phyloP scores from a whole-genome alignment of 192 early-diverging fungal species.

The Coemansia javaensis region DNA sequence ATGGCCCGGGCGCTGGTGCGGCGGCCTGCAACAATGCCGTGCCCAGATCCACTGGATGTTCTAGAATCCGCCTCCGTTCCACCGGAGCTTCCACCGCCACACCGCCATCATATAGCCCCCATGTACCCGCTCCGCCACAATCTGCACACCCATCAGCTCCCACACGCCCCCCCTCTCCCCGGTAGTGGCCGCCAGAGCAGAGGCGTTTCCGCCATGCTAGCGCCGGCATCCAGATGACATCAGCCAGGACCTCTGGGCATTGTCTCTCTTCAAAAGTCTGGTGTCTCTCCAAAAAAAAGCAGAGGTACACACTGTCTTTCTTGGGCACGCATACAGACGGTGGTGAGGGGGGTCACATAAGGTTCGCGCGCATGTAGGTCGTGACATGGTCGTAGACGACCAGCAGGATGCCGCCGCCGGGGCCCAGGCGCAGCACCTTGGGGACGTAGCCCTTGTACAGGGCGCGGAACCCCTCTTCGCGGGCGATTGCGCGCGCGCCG shows the following conservation, averaged over 20 bases:
- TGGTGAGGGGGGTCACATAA: constrained; percentile 48
- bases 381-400: constrained; percentile 89
- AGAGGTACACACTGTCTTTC: too few relatives aligned
- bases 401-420: constrained; percentile 77
- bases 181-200: too few relatives aligned
- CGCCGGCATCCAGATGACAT: too few relatives aligned
- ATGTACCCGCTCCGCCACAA: not conserved
- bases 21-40: not conserved
- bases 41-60: not conserved
- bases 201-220: too few relatives aligned
- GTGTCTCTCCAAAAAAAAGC: too few relatives aligned
- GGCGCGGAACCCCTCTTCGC: constrained; percentile 83
- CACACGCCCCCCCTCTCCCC: too few relatives aligned
- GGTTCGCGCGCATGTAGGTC: constrained; percentile 74
- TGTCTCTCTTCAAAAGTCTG: too few relatives aligned
- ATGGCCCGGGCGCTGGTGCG: not conserved
- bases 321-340: too few relatives aligned
- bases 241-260: too few relatives aligned
- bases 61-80: constrained; percentile 4
- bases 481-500: constrained; percentile 65
- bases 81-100: constrained; percentile 10
- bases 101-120: not conserved
- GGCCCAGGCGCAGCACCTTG: constrained; percentile 92
- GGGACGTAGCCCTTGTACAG: constrained; percentile 95
- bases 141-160: not conserved